Evolutionary conservation across 352 stramenopile species (phyloP), one percentile per base, ranked within the genome.

Genomic region (Pythium folliculosum): DNA sequence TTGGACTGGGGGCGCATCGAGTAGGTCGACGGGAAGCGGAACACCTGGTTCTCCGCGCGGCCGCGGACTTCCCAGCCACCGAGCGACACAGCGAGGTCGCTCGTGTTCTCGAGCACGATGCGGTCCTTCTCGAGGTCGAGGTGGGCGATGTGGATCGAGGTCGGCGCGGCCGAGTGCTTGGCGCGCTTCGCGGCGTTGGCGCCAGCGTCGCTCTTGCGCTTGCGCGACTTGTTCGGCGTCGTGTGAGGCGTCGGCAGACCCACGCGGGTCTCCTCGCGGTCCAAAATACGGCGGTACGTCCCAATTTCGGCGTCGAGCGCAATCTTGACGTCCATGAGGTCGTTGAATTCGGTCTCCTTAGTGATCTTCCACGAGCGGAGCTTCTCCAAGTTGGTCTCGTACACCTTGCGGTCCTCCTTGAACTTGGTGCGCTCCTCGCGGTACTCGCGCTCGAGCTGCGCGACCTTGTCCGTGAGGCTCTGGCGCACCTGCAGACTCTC

Each of bases 281-380:
- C 84, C 60, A 94, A 73, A 70, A 94, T 94, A 23, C 82, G 84
- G 25, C 80, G 82, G 65, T 94, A 94, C 48, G 88, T 85, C 64
- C 81, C 86, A 60, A 94, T 92, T 70, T 94, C 86, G 21, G 80
- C 76, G 51, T 88, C 81, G 22, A 92, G 75, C 1, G 77, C 82
- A 54, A 94, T 94, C 64, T 94, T 94, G 27, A 94, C 85, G 60
- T 94, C 86, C 86, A 94, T 94, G 49, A 94, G 77, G 62, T 94
- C 86, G 60, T 95, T 95, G 54, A 95, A 93, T 58, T 95, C 84
- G 19, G 73, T 72, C 43, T 93, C 85, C 73, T 92, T 92, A 3
- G 78, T 76, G 10, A 89, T 72, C 63, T 91, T 90, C 16, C 81
- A 88, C 35, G 79, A 73, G 17, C 86, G 82, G 57, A 89, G 84